Conservation (phyloP, 176 grass and related monocot genomes). For the Tillandsia fasciculata region DNA sequence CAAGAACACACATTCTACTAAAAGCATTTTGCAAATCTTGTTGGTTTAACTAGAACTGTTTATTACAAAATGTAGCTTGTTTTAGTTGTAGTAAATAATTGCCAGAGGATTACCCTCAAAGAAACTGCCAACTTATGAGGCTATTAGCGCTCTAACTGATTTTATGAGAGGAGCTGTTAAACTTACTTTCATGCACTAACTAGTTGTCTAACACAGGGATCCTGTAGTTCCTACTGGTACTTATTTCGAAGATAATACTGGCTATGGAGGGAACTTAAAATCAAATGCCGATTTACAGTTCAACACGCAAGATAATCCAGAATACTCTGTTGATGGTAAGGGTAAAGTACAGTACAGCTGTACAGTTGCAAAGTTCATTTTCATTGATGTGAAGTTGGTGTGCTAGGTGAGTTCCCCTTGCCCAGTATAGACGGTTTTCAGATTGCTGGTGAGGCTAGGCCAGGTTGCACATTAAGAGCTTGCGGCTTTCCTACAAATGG, state of each 20-base stretch:
- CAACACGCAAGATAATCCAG: slow-evolving; percentile 20
- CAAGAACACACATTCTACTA: no score
- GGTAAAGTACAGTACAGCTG: slow-evolving; percentile 19
- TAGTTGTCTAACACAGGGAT: slow-evolving; percentile 41
- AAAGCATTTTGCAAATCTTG: no score
- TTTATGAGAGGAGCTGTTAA: not conserved
- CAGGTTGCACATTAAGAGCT: slow-evolving; percentile 49
- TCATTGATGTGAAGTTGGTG: slow-evolving; percentile 31
- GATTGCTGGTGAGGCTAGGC: slow-evolving; percentile 65
- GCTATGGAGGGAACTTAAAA: slow-evolving; percentile 24
- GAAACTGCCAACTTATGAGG: not conserved
- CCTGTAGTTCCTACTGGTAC: slow-evolving; percentile 27
- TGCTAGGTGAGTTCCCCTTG: slow-evolving; percentile 42
- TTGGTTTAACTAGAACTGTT: no score
- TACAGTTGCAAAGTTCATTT: slow-evolving; percentile 16
- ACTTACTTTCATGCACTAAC: not conserved
- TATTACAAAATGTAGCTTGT: no score
- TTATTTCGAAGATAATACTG: slow-evolving; percentile 50
- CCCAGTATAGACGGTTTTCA: slow-evolving; percentile 85
- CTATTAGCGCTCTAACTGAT: not conserved
- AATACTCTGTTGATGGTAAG: slow-evolving; percentile 57
- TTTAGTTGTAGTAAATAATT: no score
- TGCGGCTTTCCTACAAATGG: slow-evolving; percentile 80
- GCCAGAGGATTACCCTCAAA: not conserved
- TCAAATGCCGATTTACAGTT: slow-evolving; percentile 26